Conservation (phyloP, 1,284 basidiomycete genomes). For the Takashimella koratensis region DNA sequence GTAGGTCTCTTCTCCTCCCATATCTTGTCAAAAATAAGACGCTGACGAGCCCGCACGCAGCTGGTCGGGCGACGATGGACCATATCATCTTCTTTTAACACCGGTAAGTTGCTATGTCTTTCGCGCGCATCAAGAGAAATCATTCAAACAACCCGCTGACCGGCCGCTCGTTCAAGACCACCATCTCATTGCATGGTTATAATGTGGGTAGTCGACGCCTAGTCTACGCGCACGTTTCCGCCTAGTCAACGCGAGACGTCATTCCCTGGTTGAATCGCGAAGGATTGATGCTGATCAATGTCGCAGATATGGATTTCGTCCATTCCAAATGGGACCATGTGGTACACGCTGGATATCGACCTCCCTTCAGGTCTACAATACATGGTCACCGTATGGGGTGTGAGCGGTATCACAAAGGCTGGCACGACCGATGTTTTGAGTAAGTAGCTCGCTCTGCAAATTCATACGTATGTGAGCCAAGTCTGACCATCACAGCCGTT, state of each 20-base stretch:
- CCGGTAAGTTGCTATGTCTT: constrained; percentile 25
- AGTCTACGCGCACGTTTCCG: no score
- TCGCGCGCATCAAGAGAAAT: background rate
- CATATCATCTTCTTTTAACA: constrained; percentile 45
- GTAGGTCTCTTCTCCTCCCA: constrained; percentile 7
- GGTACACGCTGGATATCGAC: constrained; percentile 32
- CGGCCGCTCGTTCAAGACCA: no score
- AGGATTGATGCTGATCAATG: background rate
- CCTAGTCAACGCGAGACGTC: no score
- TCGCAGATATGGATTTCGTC: constrained; percentile 39
- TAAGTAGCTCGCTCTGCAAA: constrained; percentile 17
- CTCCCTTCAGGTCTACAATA: constrained; percentile 39
- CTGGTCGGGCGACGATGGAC: constrained; percentile 45
- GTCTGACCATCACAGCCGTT: constrained; percentile 26
- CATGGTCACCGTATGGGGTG: constrained; percentile 45
- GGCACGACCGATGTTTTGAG: constrained; percentile 44
- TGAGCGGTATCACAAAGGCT: constrained; percentile 39
- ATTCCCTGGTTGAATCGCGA: background rate
- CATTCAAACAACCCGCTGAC: constrained; percentile 11
- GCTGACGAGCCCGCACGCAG: no score
- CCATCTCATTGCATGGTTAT: constrained; percentile 38
- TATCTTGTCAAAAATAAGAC: constrained; percentile 4
- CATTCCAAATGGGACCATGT: constrained; percentile 30
- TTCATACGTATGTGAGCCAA: background rate
- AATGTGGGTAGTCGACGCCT: constrained; percentile 25